Base-by-base conservation (phyloP, 768 basidiomycete species). In the Tylopilus balloui region DNA sequence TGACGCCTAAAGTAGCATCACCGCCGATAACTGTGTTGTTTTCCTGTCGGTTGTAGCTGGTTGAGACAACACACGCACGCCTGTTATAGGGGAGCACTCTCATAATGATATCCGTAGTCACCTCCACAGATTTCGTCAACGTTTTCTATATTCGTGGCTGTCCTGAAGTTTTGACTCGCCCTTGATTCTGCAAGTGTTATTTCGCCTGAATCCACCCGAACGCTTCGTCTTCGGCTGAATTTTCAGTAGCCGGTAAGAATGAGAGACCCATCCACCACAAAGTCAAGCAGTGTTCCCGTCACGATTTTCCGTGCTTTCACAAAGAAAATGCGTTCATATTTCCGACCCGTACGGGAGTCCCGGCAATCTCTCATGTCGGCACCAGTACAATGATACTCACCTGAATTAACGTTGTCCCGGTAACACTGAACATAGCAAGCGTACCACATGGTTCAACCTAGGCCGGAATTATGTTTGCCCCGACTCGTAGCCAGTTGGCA, bases 201-300 rank as follows among this genome's bases (percentile, higher is more conserved):
- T n/a, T n/a, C n/a, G n/a, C n/a, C n/a, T n/a, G n/a, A n/a, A n/a
- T n/a, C n/a, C n/a, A n/a, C n/a, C n/a, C n/a, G n/a, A n/a, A n/a
- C n/a, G n/a, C n/a, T n/a, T n/a, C n/a, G n/a, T n/a, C n/a, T n/a
- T n/a, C n/a, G n/a, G n/a, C n/a, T n/a, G n/a, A n/a, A n/a, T n/a
- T n/a, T n/a, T n/a, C n/a, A n/a, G n/a, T n/a, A n/a, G 7, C 54
- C 57, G 51, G 8, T 32, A 50, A 50, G 46, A 44, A 55, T 45
- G 28, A 45, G 17, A 7, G n/a, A n/a, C n/a, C n/a, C n/a, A n/a
- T n/a, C n/a, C n/a, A n/a, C n/a, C n/a, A 23, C 43, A 13, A 25
- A 10, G 10, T 28, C 9, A 42, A 40, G n/a, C 24, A 14, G 19
- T 28, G 36, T 44, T 29, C 36, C 42, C 38, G 38, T 20, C 19